A percentile compares a stretch with the other conserved stretches of the same genome.
phyloP scores from a whole-genome alignment of 2,329 filamentous ascomycete species.

The Coniochaeta pulveracea region DNA sequence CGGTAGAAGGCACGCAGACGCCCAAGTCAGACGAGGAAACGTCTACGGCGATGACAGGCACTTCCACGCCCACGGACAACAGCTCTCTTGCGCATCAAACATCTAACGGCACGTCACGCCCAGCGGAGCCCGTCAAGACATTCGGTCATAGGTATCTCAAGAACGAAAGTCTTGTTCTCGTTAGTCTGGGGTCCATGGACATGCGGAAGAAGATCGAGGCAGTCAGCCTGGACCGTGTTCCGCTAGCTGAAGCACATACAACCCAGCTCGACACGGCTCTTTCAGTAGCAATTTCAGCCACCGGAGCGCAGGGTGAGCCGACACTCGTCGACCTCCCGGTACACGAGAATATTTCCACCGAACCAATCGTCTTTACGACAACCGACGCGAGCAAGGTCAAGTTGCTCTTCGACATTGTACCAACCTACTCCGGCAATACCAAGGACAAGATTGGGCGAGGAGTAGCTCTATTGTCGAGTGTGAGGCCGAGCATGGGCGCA shows the following conservation, averaged over 20 bases:
- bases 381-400: constrained; percentile 71
- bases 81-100: constrained; percentile 52
- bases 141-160: constrained; percentile 94
- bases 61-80: constrained; percentile 31
- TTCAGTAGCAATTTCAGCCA: constrained; percentile 81
- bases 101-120: constrained; percentile 38
- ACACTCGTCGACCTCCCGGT: constrained; percentile 87
- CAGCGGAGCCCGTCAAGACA: constrained; percentile 74
- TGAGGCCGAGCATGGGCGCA: constrained; percentile 71
- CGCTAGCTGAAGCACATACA: constrained; percentile 75
- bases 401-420: constrained; percentile 86
- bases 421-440: constrained; percentile 83
- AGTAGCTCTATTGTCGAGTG: constrained; percentile 75
- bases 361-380: constrained; percentile 84
- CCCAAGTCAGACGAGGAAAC: constrained; percentile 17
- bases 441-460: constrained; percentile 83
- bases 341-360: constrained; percentile 86
- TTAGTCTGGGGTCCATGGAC: constrained; percentile 92
- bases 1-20: constrained; percentile 13
- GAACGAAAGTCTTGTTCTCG: constrained; percentile 77
- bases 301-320: constrained; percentile 74
- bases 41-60: constrained; percentile 13
- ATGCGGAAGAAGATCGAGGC: constrained; percentile 70
- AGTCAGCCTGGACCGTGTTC: constrained; percentile 80
- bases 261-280: constrained; percentile 92